Base-by-base conservation (phyloP, 2,329 filamentous ascomycete species). In the Penicillium sp. region DNA sequence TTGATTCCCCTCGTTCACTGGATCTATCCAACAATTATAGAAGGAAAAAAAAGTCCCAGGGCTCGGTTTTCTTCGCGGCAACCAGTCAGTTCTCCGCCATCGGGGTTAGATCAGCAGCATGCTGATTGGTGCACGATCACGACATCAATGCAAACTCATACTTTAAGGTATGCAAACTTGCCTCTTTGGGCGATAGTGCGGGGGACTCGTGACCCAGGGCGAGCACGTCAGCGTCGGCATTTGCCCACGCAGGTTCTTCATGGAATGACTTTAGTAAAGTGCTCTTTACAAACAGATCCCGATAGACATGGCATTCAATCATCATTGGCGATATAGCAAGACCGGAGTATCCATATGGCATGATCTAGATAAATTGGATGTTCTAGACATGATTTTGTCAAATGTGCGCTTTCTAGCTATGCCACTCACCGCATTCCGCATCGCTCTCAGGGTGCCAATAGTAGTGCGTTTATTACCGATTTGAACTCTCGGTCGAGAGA, bases 41-140 rank as follows among this genome's bases (percentile, higher is more conserved):
- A 63, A 66, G 62, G 65, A 67, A 64, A 62, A 55, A 47, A 45
- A 44, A 52, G 33, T 54, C 24, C 58, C 44, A 43, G 21, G n/a
- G 24, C 41, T 51, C 37, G 45, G 56, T 64, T 62, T 65, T 63
- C 61, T 62, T 57, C 56, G 45, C 27, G 46, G 55, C 44, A 10
- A 55, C 53, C 55, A 60, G 58, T 57, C 45, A 61, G 50, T 64
- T 68, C 69, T 71, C 72, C 70, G 69, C 70, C 70, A 67, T 73
- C 66, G 68, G 70, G 68, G 66, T 71, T 69, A 65, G 70, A 73
- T 71, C 68, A 70, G 64, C 69, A 61, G 54, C 24, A 21, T 48
- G 57, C 50, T 75, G 59, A 77, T 77, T 77, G 75, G 75, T 54
- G 55, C 56, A 44, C 63, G 75, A 77, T 77, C 75, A 77, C 75